Conservation (phyloP, 2,329 filamentous ascomycete species). For the Aspergillus flavus region DNA sequence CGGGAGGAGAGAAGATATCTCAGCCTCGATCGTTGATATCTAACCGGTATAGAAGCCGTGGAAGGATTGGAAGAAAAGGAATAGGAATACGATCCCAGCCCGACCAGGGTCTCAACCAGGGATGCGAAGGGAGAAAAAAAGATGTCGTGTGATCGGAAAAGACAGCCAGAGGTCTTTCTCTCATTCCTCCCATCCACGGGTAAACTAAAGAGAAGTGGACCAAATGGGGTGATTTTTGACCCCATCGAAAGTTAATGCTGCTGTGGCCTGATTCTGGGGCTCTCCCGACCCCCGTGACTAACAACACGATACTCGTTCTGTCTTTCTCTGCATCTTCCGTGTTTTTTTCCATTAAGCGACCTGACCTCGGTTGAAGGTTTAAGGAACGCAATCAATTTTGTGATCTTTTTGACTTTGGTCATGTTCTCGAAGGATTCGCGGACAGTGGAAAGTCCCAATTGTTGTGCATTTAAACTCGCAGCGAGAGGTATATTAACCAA, state of each 20-base stretch:
- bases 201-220: neutral
- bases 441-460: neutral
- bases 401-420: neutral
- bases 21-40: neutral
- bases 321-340: neutral
- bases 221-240: conserved; percentile 7
- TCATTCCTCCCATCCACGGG: neutral
- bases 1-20: neutral
- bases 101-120: neutral
- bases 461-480: neutral
- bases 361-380: neutral
- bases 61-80: neutral
- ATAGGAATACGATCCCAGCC: neutral
- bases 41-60: neutral
- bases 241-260: conserved; percentile 1
- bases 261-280: conserved; percentile 11
- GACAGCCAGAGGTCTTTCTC: neutral
- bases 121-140: neutral
- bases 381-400: neutral
- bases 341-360: neutral
- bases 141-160: neutral
- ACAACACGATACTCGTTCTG: neutral
- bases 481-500: neutral
- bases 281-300: neutral
- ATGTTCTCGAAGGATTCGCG: neutral